Evolutionary conservation across 2,329 filamentous ascomycete genomes (phyloP).

Genomic region (Aureobasidium sp.): DNA sequence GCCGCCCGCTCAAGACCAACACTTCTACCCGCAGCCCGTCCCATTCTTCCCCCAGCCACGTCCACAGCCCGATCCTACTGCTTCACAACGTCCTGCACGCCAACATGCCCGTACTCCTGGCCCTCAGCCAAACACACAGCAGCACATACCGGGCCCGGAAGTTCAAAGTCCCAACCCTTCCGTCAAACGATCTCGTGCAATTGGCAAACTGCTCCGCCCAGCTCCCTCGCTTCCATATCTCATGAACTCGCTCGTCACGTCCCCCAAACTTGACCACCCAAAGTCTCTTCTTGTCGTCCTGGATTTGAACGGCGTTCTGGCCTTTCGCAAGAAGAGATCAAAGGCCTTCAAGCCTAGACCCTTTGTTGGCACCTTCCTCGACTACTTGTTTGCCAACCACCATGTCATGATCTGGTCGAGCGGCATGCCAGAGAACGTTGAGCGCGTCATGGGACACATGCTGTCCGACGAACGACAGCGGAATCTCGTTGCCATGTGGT

Average conservation of each 20-base stretch:
- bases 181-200: not conserved
- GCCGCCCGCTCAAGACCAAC: not conserved
- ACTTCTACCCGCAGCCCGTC: not conserved
- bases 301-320: constrained; percentile 87
- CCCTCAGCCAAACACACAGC: not conserved
- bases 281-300: constrained; percentile 66
- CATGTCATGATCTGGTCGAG: constrained; percentile 87
- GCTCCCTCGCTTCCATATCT: not conserved
- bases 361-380: constrained; percentile 60
- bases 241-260: not conserved
- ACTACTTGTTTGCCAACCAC: constrained; percentile 68
- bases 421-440: constrained; percentile 66
- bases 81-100: not conserved
- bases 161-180: not conserved
- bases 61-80: not conserved
- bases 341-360: constrained; percentile 50
- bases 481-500: constrained; percentile 65
- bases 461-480: constrained; percentile 48
- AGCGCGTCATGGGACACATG: constrained; percentile 58
- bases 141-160: not conserved
- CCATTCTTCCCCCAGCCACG: not conserved
- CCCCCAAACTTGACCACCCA: constrained; percentile 16
- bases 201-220: not conserved
- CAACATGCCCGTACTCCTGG: not conserved
- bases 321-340: constrained; percentile 53